Percentiles rank a stretch among this genome's conserved stretches.
phyloP scores from a whole-genome alignment of 371 early-diverging fungal species.

The Apophysomyces variabilis region DNA sequence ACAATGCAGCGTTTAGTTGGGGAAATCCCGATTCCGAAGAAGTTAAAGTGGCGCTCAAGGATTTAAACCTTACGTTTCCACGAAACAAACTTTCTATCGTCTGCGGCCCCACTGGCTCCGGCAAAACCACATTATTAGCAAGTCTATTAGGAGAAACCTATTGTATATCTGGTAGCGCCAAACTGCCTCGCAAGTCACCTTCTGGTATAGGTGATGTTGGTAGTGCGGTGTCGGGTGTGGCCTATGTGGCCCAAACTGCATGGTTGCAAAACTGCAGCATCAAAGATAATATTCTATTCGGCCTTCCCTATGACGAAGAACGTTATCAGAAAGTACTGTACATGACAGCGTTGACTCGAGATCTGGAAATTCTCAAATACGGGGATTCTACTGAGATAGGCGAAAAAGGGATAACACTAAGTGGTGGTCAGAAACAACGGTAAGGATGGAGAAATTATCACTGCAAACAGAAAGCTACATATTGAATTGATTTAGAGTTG shows the following conservation, averaged over 20 bases:
- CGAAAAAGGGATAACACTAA: conserved; percentile 85
- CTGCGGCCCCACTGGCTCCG: conserved; percentile 81
- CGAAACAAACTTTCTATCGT: conserved; percentile 72
- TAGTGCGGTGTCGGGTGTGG: conserved; percentile 60
- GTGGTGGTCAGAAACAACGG: conserved; percentile 89
- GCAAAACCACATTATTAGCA: conserved; percentile 80
- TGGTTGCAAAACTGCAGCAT: conserved; percentile 86
- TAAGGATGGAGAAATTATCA: conserved; percentile 29
- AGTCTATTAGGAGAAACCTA: conserved; percentile 65
- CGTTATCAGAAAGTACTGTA: conserved; percentile 68
- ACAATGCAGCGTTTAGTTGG: conserved; percentile 61
- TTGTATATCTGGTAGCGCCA: conserved; percentile 45
- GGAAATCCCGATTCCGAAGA: conserved; percentile 31
- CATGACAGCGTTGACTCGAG: conserved; percentile 77
- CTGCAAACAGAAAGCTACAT: conserved; percentile 27
- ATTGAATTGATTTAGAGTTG: conserved; percentile 39
- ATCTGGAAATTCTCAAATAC: conserved; percentile 77
- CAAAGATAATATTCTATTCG: conserved; percentile 84
- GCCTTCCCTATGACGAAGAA: conserved; percentile 66
- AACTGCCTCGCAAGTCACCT: conserved; percentile 46
- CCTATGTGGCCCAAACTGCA: conserved; percentile 80
- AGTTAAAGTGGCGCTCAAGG: conserved; percentile 53
- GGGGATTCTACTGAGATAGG: conserved; percentile 92
- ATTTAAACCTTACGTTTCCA: conserved; percentile 63
- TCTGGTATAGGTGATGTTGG: conserved; percentile 22